These are phyloP conservation scores for Simmondsia chinensis DNA, from an alignment of 148 eudicot species.

Conservation along the genomic window DNA sequence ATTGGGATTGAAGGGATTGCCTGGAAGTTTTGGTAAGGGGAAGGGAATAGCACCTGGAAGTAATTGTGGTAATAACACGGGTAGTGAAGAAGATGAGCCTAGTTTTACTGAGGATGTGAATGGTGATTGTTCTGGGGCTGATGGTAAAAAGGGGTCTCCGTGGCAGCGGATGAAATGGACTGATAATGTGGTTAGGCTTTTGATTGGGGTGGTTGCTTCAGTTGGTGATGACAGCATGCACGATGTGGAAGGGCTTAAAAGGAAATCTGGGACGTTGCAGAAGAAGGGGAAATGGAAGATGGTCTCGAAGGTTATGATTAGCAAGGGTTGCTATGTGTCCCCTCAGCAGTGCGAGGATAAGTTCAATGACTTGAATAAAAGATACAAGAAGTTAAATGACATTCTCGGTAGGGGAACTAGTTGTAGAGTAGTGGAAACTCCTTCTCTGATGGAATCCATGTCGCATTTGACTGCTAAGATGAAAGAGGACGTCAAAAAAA, in stretches of 20 bases:
- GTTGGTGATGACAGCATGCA: slow-evolving; percentile 53
- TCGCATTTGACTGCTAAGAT: slow-evolving; percentile 36
- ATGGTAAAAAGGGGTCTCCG: slow-evolving; percentile 28
- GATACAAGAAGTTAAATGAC: slow-evolving; percentile 66
- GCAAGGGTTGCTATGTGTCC: slow-evolving; percentile 41
- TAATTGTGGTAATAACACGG: slow-evolving; percentile 15
- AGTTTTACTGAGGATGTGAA: slow-evolving; percentile 26
- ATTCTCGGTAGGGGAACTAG: slow-evolving; percentile 58
- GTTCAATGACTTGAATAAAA: slow-evolving; percentile 70
- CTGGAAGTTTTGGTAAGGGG: slow-evolving; percentile 36
- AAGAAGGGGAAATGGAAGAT: slow-evolving; percentile 79
- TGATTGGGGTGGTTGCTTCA: slow-evolving; percentile 45
- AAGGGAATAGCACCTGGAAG: slow-evolving; percentile 20
- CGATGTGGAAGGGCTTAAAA: slow-evolving; percentile 28
- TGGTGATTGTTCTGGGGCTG: slow-evolving; percentile 15
- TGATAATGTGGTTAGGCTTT: slow-evolving; percentile 45
- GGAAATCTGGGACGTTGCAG: slow-evolving; percentile 39
- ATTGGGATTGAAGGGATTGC: slow-evolving; percentile 18
- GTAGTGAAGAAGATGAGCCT: slow-evolving; percentile 47
- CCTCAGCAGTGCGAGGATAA: slow-evolving; percentile 84
- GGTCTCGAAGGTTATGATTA: slow-evolving; percentile 49
- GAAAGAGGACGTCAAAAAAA: slow-evolving; percentile 55
- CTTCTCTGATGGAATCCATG: slow-evolving; percentile 50
- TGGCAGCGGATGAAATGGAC: slow-evolving; percentile 87
- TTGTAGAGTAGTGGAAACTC: slow-evolving; percentile 62